Evolutionary conservation across 768 basidiomycete species (phyloP), one percentile per base, ranked within the genome.

Genomic region (Leucogyrophana mollusca): DNA sequence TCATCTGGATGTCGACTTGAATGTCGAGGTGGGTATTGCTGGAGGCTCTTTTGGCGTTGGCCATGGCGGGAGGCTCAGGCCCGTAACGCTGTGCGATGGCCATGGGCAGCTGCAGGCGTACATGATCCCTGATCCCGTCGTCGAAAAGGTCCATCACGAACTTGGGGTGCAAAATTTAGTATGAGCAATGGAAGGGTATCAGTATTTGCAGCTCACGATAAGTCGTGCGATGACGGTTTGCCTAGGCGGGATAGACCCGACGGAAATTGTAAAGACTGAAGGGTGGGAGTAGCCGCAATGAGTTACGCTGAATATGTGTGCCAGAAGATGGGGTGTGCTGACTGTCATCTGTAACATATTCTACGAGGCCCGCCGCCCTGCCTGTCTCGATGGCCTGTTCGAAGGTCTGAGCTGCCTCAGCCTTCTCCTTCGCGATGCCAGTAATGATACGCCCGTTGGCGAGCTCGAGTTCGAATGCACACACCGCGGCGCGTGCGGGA

Each of bases 91-190:
- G 49, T 0, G 77, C 78, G 4, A 83, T 61, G 37, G 65, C 54
- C 52, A 72, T 65, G 0, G 83, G 79, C 11, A 85, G 69, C 44
- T 77, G 73, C n/a, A 84, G 70, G 7, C 80, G 73, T 14, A 82
- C 57, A 37, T 74, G 68, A 46, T 82, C 72, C 16, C 50, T 47
- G 20, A 70, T 57, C 6, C 73, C 79, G 46, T 82, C 74, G 14
- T 79, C 73, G 47, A 73, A 65, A 2, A 84, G 68, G 25, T 72
- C 74, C 69, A 79, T 75, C 1, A 78, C 73, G 53, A 76, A 82
- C 75, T 80, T n/a, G n/a, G n/a, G n/a, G 36, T 30, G 9, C 4
- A 34, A 4, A 37, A 34, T 14, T 52, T 6, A 35, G 43, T 49
- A 16, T 21, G 7, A 7, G 6, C 17, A 20, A 35, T 30, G 13